Evolutionary conservation across 441 rosid species (phyloP).

Genomic region (Euphorbia corollata): DNA sequence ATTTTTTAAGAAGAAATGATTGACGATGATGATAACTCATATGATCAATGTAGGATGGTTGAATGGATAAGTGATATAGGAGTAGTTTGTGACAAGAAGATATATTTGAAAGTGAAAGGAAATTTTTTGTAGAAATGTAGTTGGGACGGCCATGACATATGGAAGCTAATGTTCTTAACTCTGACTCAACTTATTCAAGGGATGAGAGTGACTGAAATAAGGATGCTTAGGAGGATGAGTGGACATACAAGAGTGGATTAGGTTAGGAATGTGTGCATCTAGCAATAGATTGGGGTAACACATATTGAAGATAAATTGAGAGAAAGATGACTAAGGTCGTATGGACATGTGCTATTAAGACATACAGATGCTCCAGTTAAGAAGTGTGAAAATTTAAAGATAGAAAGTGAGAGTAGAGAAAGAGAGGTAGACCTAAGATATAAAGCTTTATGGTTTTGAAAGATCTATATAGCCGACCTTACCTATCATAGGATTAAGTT

Average conservation of each 20-base stretch:
- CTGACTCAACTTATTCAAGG: not conserved
- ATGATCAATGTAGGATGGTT: too few species aligned
- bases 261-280: not conserved
- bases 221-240: not conserved
- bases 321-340: not conserved
- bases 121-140: not conserved
- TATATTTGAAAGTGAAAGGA: not conserved
- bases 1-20: not conserved
- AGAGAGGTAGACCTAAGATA: too few species aligned
- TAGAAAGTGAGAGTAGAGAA: too few species aligned
- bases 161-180: not conserved
- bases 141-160: not conserved
- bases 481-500: too few species aligned
- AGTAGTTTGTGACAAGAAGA: too few species aligned
- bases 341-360: not conserved
- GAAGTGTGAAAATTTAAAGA: too few species aligned
- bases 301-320: not conserved
- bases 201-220: not conserved
- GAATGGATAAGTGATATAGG: too few species aligned
- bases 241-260: not conserved
- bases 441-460: too few species aligned
- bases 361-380: too few species aligned
- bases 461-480: too few species aligned
- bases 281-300: not conserved
- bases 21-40: too few species aligned